Percentiles rank a stretch among this genome's conserved stretches.
Conservation (phyloP, 495 filamentous ascomycete species). For the Umbilicaria muhlenbergii region DNA sequence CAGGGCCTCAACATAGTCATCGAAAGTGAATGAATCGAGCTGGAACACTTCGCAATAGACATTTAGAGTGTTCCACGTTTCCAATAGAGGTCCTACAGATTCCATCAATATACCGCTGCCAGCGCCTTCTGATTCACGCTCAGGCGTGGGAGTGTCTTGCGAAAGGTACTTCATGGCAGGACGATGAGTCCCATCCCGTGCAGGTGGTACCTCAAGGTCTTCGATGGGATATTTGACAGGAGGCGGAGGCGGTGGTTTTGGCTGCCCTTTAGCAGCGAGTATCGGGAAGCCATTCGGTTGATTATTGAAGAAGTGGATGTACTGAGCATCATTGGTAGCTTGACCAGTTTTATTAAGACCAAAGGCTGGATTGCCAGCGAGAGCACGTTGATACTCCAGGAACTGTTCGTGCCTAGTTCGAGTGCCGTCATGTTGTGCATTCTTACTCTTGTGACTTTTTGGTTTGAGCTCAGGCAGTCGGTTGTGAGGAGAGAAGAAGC, state of each 20-base stretch:
- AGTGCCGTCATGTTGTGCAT: constrained; percentile 26
- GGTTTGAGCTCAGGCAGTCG: constrained; percentile 66
- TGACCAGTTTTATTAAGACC: constrained; percentile 4
- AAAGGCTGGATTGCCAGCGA: constrained; percentile 34
- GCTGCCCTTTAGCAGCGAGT: constrained; percentile 15
- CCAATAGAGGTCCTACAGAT: constrained; percentile 64
- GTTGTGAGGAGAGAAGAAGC: constrained; percentile 37
- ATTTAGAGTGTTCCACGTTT: constrained; percentile 91
- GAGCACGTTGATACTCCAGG: constrained; percentile 35
- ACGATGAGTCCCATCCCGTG: constrained; percentile 40
- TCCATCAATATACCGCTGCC: constrained; percentile 49
- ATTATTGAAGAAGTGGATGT: constrained; percentile 1
- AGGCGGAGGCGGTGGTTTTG: constrained; percentile 41
- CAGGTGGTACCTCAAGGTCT: constrained; percentile 63
- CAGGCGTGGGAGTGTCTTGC: constrained; percentile 30
- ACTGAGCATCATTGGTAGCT: constrained; percentile 4
- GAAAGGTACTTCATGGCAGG: constrained; percentile 68
- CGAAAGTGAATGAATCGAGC: constrained; percentile 93
- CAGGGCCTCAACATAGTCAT: constrained; percentile 87
- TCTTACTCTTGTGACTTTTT: constrained; percentile 59
- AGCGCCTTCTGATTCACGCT: constrained; percentile 13
- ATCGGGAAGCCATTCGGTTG: constrained; percentile 19
- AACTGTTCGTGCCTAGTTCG: constrained; percentile 30
- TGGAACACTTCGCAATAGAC: constrained; percentile 88
- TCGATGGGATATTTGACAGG: constrained; percentile 90